Conservation (phyloP, 2,329 filamentous ascomycete genomes). For the Aspergillus pseudotamarii region DNA sequence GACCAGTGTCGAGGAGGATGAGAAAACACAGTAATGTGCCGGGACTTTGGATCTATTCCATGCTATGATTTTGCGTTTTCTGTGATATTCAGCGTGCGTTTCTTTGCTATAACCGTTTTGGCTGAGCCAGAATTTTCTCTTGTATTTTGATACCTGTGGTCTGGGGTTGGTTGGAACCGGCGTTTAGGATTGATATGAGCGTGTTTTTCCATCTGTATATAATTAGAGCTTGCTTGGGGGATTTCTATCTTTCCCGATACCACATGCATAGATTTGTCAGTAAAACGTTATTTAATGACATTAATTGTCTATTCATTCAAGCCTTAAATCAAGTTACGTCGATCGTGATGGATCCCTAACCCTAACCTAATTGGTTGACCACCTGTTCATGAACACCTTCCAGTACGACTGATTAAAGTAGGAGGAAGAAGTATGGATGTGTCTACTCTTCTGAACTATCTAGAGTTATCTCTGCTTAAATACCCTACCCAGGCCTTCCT, state of each 20-base stretch:
- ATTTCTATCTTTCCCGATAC: constrained; percentile 7
- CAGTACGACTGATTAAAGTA: not conserved
- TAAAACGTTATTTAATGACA: not conserved
- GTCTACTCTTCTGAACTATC: too few species aligned
- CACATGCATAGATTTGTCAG: constrained; percentile 15
- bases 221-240: constrained; percentile 12
- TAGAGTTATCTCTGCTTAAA: too few species aligned
- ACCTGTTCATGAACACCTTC: too few species aligned
- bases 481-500: too few species aligned
- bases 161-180: constrained; percentile 13
- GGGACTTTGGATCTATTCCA: not conserved
- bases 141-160: constrained; percentile 14
- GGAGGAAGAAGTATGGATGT: too few species aligned
- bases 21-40: constrained; percentile 24
- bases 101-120: constrained; percentile 23
- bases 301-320: not conserved
- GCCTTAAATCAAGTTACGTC: not conserved
- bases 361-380: not conserved
- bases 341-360: not conserved
- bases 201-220: constrained; percentile 15
- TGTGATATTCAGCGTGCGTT: constrained; percentile 14
- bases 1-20: constrained; percentile 20
- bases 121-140: constrained; percentile 25
- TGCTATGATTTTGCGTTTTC: constrained; percentile 7
- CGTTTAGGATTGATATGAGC: constrained; percentile 13